Evolutionary conservation across 2,329 filamentous ascomycete species (phyloP).

Genomic region (Samsoniella hepiali): DNA sequence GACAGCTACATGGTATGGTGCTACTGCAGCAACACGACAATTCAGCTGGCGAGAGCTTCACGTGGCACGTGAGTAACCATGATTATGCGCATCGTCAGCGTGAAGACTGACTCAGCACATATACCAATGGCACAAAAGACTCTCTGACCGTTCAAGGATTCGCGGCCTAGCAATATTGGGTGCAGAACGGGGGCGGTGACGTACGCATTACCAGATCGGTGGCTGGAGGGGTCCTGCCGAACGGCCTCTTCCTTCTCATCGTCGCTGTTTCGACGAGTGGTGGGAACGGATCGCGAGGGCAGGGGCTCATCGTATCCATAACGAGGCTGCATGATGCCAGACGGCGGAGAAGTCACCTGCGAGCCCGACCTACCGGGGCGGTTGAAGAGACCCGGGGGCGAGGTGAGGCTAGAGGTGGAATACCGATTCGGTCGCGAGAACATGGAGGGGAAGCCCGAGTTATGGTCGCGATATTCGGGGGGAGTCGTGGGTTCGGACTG

Average conservation of each 20-base stretch:
- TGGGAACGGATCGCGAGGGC: conserved; percentile 81
- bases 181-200: conserved; percentile 38
- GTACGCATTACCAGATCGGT: conserved; percentile 75
- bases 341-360: conserved; percentile 74
- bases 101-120: not conserved
- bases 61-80: not conserved
- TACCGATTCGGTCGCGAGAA: conserved; percentile 85
- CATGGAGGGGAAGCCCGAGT: conserved; percentile 68
- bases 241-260: conserved; percentile 79
- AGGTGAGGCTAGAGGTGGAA: conserved; percentile 82
- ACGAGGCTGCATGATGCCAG: conserved; percentile 56
- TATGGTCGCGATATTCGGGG: conserved; percentile 79
- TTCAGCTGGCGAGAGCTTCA: not conserved
- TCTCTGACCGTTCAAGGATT: not conserved
- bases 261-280: conserved; percentile 85
- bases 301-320: conserved; percentile 46
- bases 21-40: not conserved
- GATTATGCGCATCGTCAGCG: not conserved
- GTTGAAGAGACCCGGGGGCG: conserved; percentile 71
- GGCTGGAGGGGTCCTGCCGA: conserved; percentile 65
- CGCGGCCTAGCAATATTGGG: not conserved
- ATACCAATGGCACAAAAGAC: not conserved
- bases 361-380: conserved; percentile 74
- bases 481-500: conserved; percentile 96
- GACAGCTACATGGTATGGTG: not conserved